phyloP scores from a whole-genome alignment of 1,139 yeast species.

The Zygotorulaspora mrakii region DNA sequence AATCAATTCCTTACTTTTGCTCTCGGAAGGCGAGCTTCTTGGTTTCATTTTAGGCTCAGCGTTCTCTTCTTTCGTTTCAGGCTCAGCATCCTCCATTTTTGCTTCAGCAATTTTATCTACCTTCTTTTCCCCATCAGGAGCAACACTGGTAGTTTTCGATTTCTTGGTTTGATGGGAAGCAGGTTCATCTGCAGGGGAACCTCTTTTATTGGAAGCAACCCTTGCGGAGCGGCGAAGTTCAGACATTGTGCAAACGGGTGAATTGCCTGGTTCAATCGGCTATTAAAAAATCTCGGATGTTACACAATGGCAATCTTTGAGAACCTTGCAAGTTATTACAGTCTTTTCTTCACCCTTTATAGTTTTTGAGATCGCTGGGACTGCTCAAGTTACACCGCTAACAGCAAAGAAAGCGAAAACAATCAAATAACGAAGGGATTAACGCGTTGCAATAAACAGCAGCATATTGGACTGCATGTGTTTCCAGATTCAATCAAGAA shows the following conservation, averaged over 20 bases:
- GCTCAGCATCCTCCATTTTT: conserved; percentile 1
- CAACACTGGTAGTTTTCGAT: conserved; percentile 4
- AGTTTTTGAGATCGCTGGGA: conserved; percentile 2
- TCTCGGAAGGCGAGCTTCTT: too few relatives aligned
- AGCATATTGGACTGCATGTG: too few relatives aligned
- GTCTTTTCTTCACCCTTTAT: conserved; percentile 4
- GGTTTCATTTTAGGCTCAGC: conserved; percentile 9
- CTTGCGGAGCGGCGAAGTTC: conserved; percentile 56
- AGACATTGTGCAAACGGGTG: conserved; percentile 34
- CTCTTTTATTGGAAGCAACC: conserved; percentile 36
- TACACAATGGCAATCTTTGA: neutral
- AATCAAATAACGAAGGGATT: neutral
- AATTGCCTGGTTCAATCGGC: neutral
- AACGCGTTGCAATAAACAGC: neutral
- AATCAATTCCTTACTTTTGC: conserved; percentile 36
- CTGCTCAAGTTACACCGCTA: too few relatives aligned
- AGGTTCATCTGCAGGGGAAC: neutral
- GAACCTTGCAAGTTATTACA: neutral
- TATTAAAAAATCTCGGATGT: too few relatives aligned
- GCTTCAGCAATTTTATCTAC: neutral
- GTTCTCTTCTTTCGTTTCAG: conserved; percentile 22
- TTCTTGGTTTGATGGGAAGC: conserved; percentile 3
- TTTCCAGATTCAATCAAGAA: too few relatives aligned
- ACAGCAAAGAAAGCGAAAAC: conserved; percentile 1
- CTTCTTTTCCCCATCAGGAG: conserved; percentile 7